Evolutionary conservation across 495 filamentous ascomycete genomes (phyloP), one percentile per base, ranked within the genome.

Genomic region (Penicillium goetzii): DNA sequence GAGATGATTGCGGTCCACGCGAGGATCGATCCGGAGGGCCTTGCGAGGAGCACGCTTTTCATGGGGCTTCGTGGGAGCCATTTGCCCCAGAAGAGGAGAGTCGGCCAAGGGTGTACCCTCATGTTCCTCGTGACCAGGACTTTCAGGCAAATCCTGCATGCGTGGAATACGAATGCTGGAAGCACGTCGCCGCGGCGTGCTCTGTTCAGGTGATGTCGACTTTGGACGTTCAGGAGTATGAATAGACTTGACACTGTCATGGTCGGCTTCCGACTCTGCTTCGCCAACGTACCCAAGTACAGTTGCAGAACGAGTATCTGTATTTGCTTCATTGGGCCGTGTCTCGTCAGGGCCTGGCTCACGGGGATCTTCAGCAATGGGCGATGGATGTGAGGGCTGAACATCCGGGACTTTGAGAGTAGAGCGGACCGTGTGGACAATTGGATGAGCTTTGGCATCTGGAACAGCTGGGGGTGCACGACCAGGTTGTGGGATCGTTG

Each of bases 401-500:
- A 63, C 10, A 3, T 62, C 58, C 25, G 55, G 54, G 2, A 43
- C 41, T 15, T 57, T 62, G 14, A 62, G 38, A 6, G 32, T 55
- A 3, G 55, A 61, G 2, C 65, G 61, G 23, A 40, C 30, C 3
- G 30, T 34, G 32, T 49, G 65, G 26, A 65, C 26, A 23, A 47
- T 40, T 8, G 60, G 41, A 11, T 43, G 55, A 10, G 63, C 10
- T 11, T 59, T 62, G 25, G 56, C 51, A 30, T 62, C 62, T n/a
- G 49, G 68, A 43, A 23, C 34, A 26, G 54, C 32, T 19, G 41
- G 59, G 9, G 43, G 33, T 12, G 53, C 38, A 21, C 61, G 38
- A 4, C 38, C 57, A 17, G 59, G 34, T 36, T 72, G 63, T 0
- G 78, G 78, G 11, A 78, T 62, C 8, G 69, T 72, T 58, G 78